These are phyloP conservation scores for Pichia sp. DNA, from an alignment of 1,139 yeast genomes.

Conservation along the genomic window DNA sequence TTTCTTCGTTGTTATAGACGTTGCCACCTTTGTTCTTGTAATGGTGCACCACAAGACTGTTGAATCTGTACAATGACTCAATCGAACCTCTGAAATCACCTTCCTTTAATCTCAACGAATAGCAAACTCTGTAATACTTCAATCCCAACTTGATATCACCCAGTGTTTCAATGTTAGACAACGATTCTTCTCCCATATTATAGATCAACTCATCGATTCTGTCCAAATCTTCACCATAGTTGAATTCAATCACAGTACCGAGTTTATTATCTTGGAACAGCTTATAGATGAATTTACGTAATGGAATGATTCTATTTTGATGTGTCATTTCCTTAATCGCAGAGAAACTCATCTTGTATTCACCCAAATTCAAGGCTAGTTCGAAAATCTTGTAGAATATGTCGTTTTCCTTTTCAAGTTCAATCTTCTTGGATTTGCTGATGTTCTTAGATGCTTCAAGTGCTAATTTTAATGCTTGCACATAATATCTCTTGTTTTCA, in stretches of 20 bases:
- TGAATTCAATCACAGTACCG: slow-evolving; percentile 26
- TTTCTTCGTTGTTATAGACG: background rate
- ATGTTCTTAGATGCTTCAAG: slow-evolving; percentile 25
- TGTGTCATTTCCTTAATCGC: slow-evolving; percentile 27
- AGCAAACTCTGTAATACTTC: slow-evolving; percentile 51
- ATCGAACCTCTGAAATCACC: slow-evolving; percentile 55
- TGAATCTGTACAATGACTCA: slow-evolving; percentile 56
- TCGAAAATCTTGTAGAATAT: slow-evolving; percentile 28
- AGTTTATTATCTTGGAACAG: slow-evolving; percentile 28
- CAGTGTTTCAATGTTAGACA: slow-evolving; percentile 9
- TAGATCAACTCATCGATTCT: slow-evolving; percentile 31
- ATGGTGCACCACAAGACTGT: slow-evolving; percentile 33
- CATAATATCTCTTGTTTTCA: slow-evolving; percentile 20
- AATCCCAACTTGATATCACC: slow-evolving; percentile 32
- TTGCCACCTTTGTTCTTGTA: slow-evolving; percentile 10
- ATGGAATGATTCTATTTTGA: slow-evolving; percentile 23
- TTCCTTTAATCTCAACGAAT: slow-evolving; percentile 48
- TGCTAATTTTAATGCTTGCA: slow-evolving; percentile 26
- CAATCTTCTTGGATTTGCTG: slow-evolving; percentile 16
- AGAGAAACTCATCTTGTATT: slow-evolving; percentile 29
- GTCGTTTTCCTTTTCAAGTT: slow-evolving; percentile 21
- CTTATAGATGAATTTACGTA: slow-evolving; percentile 30
- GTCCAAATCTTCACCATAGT: slow-evolving; percentile 30
- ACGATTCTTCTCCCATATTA: slow-evolving; percentile 27
- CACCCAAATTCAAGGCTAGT: slow-evolving; percentile 27